These are phyloP conservation scores for Areca catechu DNA, from an alignment of 176 grass and related monocot species.

Conservation along the genomic window DNA sequence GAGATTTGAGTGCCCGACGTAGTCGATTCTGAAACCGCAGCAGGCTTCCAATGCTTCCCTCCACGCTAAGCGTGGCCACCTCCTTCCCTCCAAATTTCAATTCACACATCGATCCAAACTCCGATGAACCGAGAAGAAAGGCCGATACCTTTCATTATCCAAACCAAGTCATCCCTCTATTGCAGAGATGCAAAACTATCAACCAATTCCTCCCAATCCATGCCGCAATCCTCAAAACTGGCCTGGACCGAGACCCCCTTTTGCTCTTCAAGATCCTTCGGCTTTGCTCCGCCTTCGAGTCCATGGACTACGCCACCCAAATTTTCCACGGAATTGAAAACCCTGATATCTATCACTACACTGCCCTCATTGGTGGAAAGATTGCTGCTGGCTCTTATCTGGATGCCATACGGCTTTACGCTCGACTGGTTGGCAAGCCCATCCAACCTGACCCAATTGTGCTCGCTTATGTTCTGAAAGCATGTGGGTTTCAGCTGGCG, in stretches of 20 bases:
- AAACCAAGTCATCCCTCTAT: slow-evolving; percentile 2
- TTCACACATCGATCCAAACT: not conserved
- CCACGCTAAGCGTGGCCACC: not conserved
- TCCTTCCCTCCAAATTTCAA: slow-evolving; percentile 1
- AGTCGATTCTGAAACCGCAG: no score
- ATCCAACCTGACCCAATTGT: slow-evolving; percentile 28
- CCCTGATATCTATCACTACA: slow-evolving; percentile 20
- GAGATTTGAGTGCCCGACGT: no score
- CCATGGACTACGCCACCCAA: slow-evolving; percentile 7
- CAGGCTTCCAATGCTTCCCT: not conserved
- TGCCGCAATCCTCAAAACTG: slow-evolving; percentile 5
- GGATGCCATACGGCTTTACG: slow-evolving; percentile 26
- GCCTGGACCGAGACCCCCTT: not conserved
- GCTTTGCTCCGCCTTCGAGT: slow-evolving; percentile 3
- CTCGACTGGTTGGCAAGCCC: slow-evolving; percentile 19
- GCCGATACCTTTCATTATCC: not conserved
- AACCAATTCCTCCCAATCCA: slow-evolving; percentile 6
- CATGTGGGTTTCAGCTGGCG: not conserved
- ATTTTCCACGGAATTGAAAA: slow-evolving; percentile 8
- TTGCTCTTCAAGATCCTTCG: slow-evolving; percentile 25
- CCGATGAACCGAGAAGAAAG: not conserved
- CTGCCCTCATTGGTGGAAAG: slow-evolving; percentile 13
- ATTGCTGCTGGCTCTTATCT: slow-evolving; percentile 5
- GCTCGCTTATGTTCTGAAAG: slow-evolving; percentile 17
- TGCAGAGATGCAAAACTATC: slow-evolving; percentile 6